Percentiles rank a stretch among this genome's conserved stretches.
Conservation (phyloP, 2,329 filamentous ascomycete species). For the Epichloe gansuensis region DNA sequence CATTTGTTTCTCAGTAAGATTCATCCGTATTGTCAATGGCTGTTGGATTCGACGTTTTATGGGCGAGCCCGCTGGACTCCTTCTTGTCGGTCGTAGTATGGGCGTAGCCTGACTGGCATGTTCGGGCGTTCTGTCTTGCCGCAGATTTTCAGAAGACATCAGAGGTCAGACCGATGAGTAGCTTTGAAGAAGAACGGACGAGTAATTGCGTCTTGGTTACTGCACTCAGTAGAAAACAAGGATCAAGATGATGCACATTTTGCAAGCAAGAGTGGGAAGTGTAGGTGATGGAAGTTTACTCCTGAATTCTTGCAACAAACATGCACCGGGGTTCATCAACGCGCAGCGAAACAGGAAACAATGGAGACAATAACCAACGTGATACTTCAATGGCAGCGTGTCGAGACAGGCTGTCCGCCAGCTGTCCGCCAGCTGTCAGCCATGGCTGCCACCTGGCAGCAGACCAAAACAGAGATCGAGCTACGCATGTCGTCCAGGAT, state of each 20-base stretch:
- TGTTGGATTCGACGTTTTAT: constrained; percentile 22
- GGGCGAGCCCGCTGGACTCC: constrained; percentile 20
- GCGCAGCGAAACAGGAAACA: no score
- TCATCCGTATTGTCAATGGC: constrained; percentile 34
- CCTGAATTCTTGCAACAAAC: no score
- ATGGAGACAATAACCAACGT: no score
- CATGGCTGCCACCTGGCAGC: background rate
- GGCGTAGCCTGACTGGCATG: background rate
- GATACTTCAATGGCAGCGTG: no score
- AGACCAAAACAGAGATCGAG: background rate
- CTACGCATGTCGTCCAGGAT: no score
- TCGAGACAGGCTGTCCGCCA: background rate
- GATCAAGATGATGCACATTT: no score
- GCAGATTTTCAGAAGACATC: background rate
- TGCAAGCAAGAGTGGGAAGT: background rate
- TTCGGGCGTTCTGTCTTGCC: background rate
- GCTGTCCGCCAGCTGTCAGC: constrained; percentile 1
- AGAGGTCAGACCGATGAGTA: background rate
- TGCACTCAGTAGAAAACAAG: background rate
- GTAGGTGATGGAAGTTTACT: background rate
- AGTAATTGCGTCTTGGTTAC: background rate
- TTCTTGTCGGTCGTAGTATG: constrained; percentile 9
- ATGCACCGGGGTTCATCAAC: no score
- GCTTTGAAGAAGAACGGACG: background rate
- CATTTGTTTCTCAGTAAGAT: constrained; percentile 36